phyloP scores from a whole-genome alignment of 352 stramenopile genomes.

The Globisporangium emineosum region DNA sequence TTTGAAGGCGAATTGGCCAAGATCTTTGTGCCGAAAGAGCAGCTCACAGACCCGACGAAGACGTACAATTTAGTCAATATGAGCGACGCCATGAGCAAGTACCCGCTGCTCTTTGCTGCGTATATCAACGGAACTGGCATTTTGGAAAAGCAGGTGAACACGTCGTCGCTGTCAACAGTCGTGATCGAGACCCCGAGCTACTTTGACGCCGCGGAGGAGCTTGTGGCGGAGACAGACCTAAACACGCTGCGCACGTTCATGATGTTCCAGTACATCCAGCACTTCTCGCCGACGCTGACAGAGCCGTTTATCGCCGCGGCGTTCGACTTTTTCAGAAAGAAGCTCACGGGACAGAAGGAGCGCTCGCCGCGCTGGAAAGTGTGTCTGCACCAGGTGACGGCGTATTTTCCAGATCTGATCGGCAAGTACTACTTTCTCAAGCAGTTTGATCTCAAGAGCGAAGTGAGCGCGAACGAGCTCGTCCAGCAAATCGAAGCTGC shows the following conservation, averaged over 20 bases:
- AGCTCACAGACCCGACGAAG: slow-evolving; percentile 81
- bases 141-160: slow-evolving; percentile 24
- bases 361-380: slow-evolving; percentile 90
- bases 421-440: slow-evolving; percentile 91
- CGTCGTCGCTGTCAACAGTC: slow-evolving; percentile 28
- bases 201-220: slow-evolving; percentile 48
- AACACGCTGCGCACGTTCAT: slow-evolving; percentile 46
- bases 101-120: slow-evolving; percentile 52
- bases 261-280: slow-evolving; percentile 50
- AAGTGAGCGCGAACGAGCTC: slow-evolving; percentile 78
- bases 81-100: slow-evolving; percentile 33
- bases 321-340: slow-evolving; percentile 88
- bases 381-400: slow-evolving; percentile 59
- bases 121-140: slow-evolving; percentile 55
- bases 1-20: slow-evolving; percentile 86
- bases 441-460: slow-evolving; percentile 84
- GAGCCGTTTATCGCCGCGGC: slow-evolving; percentile 82
- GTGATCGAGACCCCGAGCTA: slow-evolving; percentile 61
- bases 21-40: slow-evolving; percentile 86
- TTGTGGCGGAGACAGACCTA: slow-evolving; percentile 42
- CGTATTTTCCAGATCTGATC: slow-evolving; percentile 56
- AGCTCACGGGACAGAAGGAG: slow-evolving; percentile 76
- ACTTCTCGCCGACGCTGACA: slow-evolving; percentile 37
- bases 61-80: slow-evolving; percentile 91
- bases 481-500: slow-evolving; percentile 82